Percentiles rank a stretch among this genome's conserved stretches.
These are phyloP conservation scores for Phaseolus lunatus DNA, from an alignment of 306 rosid species.

Conservation along the genomic window DNA sequence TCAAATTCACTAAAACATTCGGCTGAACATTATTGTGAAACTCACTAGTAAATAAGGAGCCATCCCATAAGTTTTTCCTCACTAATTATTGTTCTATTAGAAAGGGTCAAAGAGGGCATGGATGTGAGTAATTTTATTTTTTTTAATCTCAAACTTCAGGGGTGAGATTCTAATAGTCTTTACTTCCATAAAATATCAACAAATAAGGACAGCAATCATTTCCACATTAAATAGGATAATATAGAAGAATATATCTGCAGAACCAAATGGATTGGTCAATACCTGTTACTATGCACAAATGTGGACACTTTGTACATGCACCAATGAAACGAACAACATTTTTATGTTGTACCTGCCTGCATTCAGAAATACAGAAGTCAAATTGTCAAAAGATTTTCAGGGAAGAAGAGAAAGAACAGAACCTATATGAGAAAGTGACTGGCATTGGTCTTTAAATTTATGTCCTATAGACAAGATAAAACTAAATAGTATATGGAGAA, in stretches of 20 bases:
- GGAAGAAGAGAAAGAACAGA: conserved; percentile 31
- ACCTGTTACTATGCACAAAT: conserved; percentile 97
- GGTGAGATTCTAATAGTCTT: neutral
- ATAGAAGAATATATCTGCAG: conserved; percentile 26
- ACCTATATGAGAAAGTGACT: conserved; percentile 26
- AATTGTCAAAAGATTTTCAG: conserved; percentile 26
- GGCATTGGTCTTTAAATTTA: conserved; percentile 1
- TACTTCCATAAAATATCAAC: conserved; percentile 11
- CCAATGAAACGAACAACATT: conserved; percentile 97
- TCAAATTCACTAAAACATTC: neutral
- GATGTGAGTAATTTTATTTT: neutral
- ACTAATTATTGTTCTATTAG: neutral
- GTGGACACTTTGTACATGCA: conserved; percentile 86
- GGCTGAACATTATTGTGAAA: neutral
- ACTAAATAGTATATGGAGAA: conserved; percentile 14
- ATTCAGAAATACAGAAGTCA: conserved; percentile 45
- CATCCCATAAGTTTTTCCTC: neutral
- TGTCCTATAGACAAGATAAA: conserved; percentile 27
- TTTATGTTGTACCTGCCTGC: conserved; percentile 91
- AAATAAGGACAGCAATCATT: neutral
- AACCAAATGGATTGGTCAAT: conserved; percentile 33
- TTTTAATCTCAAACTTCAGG: neutral
- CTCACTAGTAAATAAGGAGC: neutral
- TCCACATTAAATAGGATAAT: conserved; percentile 7
- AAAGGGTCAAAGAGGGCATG: neutral